Evolutionary conservation across 2,329 filamentous ascomycete species (phyloP), one percentile per base, ranked within the genome.

Genomic region (Alternaria arborescens): DNA sequence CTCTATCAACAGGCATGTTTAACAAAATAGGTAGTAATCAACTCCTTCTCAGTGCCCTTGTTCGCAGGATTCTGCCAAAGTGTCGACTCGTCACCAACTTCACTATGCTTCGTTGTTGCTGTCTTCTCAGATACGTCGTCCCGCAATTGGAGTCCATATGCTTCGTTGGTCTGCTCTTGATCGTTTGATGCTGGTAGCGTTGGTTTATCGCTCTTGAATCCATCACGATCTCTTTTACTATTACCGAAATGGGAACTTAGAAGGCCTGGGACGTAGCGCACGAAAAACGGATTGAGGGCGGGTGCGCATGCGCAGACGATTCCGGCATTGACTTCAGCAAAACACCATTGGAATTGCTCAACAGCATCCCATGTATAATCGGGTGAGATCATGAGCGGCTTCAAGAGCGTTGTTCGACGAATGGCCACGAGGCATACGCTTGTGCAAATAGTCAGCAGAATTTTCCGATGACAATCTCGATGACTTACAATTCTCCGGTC

Each of bases 281-380:
- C 24, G 8, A 53, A 53, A 16, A 53, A 53, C 7, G 51, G 51
- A 14, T 42, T 53, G 8, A 53, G 38, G 18, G 51, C 51, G 22
- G 51, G 51, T 34, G 51, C 40, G 6, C 51, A 53, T 34, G 51
- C 51, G 20, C 51, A 53, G 4, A 53, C 8, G 16, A 53, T 53
- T 14, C 51, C 41, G 1, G 51, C 51, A 43, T 43, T 53, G 14
- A 53, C 51, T 32, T 53, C 51, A 11, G 26, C 51, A 10, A 53
- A 32, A 8, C 51, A 32, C 51, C 51, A 53, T 12, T 53, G 36
- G 3, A 44, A 32, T 5, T 43, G 51, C 18, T 43, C 51, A 4
- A 53, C 51, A 5, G 51, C 51, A 10, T 53, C 40, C 38, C 51
- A 53, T 11, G 51, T 53, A 8, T 53, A 43, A 28, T 53, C 51